Conservation (phyloP, 2,329 filamentous ascomycete species). For the Botrytis tulipae region DNA sequence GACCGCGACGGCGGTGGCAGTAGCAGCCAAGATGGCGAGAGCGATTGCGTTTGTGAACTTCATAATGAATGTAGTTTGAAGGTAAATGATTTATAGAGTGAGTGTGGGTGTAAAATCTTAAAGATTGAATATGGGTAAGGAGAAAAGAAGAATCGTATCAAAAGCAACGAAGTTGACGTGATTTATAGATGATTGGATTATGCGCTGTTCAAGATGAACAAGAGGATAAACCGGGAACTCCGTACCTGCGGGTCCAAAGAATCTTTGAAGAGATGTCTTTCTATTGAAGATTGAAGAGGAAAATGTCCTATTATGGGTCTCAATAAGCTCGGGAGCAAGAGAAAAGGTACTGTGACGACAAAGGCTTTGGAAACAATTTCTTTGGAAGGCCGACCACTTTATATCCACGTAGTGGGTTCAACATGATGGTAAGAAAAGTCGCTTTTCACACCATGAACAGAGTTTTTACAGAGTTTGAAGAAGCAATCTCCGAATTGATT, state of each 20-base stretch:
- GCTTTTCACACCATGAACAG: neutral
- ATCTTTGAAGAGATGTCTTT: neutral
- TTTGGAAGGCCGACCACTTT: neutral
- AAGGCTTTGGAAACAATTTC: neutral
- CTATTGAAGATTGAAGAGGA: neutral
- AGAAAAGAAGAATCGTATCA: neutral
- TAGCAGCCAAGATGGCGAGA: slow-evolving; percentile 20
- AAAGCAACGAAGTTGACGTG: neutral
- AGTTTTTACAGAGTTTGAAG: neutral
- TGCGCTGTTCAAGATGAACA: neutral
- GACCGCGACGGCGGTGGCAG: slow-evolving; percentile 14
- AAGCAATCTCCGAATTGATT: neutral
- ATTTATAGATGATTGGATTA: slow-evolving; percentile 3
- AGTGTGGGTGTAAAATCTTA: slow-evolving; percentile 1
- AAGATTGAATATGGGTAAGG: slow-evolving; percentile 11
- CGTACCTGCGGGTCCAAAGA: neutral
- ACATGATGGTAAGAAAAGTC: neutral
- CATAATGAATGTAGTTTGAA: slow-evolving; percentile 19
- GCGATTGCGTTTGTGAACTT: slow-evolving; percentile 22
- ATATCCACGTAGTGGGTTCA: neutral
- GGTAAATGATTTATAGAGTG: neutral
- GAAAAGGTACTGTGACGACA: neutral
- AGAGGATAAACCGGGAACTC: neutral
- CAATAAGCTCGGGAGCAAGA: neutral
- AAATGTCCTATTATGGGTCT: neutral